Evolutionary conservation across 139 green algal species (phyloP), one percentile per base, ranked within the genome.

Genomic region (Coelastrella sp.): DNA sequence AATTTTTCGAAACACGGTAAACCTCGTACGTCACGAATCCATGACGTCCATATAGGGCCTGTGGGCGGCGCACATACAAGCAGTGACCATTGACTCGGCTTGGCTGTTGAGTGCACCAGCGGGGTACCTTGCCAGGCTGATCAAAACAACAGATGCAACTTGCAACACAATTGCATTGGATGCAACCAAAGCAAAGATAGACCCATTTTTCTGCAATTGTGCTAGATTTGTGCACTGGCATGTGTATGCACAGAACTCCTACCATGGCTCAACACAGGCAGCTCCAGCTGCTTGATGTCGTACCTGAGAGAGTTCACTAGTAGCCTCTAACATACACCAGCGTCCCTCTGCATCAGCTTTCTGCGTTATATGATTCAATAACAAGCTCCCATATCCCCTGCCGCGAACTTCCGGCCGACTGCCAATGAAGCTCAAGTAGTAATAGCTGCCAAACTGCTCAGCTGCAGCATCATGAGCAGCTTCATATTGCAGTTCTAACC

Each of bases 391-490:
- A n/a, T 50, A 59, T 35, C 83, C 83, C 59, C 32, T 53, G 60
- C 83, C 83, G 34, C 83, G 83, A 21, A 53, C 83, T 21, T 68
- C 73, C 8, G 73, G 72, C 23, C 41, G 23, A 21, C 57, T 87
- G 83, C 72, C 83, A 41, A 87, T 83, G 72, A 87, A 87, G 59
- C 38, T 69, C n/a, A 87, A 45, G 72, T 87, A 87, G 83, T 87
- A 87, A 30, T 83, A 87, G 59, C 17, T 32, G 17, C 81, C 81
- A 30, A 34, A 51, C 30, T 45, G 34, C 2, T 30, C 50, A 4
- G 80, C 48, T 7, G 57, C 50, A 32, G 40, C 9, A 30, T 51
- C 73, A 41, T 87, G 83, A 11, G 73, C 83, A 9, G 37, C 8
- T 73, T 87, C 83, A 48, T 87, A 87, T 27, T 57, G 73, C 72